A percentile compares a stretch with the other conserved stretches of the same genome.
Conservation (phyloP, 345 rosid species). For the Salix viminalis region DNA sequence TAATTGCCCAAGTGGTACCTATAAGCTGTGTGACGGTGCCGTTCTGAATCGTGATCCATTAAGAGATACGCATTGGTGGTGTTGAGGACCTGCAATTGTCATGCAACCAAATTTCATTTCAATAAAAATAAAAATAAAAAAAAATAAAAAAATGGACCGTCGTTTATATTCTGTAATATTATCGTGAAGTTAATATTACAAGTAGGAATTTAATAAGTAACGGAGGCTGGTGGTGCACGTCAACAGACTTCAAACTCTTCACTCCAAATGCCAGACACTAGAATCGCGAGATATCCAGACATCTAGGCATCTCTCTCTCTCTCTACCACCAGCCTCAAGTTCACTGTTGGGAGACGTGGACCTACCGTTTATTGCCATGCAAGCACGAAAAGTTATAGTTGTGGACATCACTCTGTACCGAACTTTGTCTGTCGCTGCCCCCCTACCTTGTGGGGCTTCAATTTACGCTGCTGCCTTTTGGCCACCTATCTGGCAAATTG, state of each 20-base stretch:
- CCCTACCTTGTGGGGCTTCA: conserved; percentile 4
- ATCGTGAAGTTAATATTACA: background rate
- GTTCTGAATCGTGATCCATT: background rate
- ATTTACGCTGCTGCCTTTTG: conserved; percentile 4
- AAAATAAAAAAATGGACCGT: background rate
- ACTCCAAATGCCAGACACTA: conserved; percentile 18
- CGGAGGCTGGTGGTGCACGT: conserved; percentile 50
- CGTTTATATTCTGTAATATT: background rate
- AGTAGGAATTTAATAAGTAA: background rate
- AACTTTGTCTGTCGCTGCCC: conserved; percentile 10
- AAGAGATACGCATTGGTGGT: background rate
- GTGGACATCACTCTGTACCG: background rate
- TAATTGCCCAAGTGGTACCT: background rate
- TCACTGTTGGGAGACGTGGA: conserved; percentile 33
- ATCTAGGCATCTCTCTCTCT: background rate
- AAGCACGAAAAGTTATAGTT: background rate
- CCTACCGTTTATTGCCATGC: conserved; percentile 28
- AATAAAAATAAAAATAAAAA: background rate
- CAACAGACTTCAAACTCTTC: conserved; percentile 27
- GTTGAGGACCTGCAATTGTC: background rate
- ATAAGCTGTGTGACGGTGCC: background rate
- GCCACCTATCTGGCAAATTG: background rate
- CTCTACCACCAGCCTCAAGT: conserved; percentile 14
- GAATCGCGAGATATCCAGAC: conserved; percentile 12
- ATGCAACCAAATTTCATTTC: background rate